phyloP scores from a whole-genome alignment of 2,329 filamentous ascomycete genomes.

The Reticulascus tulasneorum region DNA sequence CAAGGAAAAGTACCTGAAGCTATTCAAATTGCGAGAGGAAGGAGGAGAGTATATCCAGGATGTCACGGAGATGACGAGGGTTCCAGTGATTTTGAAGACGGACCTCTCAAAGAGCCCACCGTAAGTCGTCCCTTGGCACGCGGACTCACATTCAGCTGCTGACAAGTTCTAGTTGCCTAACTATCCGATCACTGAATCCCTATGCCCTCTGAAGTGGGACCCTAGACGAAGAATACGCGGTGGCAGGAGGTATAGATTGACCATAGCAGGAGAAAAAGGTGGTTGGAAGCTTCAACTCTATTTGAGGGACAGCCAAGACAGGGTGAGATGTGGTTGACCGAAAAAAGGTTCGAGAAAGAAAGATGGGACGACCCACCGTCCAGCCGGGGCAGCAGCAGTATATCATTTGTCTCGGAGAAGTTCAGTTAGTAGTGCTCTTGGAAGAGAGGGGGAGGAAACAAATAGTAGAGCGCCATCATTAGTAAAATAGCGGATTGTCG shows the following conservation, averaged over 20 bases:
- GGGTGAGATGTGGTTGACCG: not conserved
- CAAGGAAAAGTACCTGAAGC: constrained; percentile 93
- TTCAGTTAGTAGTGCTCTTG: constrained; percentile 8
- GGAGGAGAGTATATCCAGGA: constrained; percentile 97
- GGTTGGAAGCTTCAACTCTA: no score
- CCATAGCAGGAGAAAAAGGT: no score
- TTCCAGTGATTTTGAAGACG: constrained; percentile 97
- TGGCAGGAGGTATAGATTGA: no score
- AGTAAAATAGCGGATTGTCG: constrained; percentile 10
- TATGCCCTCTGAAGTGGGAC: constrained; percentile 54
- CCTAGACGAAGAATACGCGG: no score
- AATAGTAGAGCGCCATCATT: constrained; percentile 14
- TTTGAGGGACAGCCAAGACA: no score
- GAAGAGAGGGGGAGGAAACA: constrained; percentile 7
- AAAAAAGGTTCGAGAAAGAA: constrained; percentile 14
- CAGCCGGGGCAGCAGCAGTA: constrained; percentile 9
- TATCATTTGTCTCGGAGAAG: constrained; percentile 12
- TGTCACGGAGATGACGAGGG: constrained; percentile 93
- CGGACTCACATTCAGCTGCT: constrained; percentile 23
- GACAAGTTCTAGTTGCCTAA: constrained; percentile 62
- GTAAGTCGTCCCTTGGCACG: constrained; percentile 58
- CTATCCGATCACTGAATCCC: constrained; percentile 78
- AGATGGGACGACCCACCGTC: constrained; percentile 4
- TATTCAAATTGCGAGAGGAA: constrained; percentile 88
- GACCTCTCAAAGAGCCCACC: constrained; percentile 98